Conservation (phyloP, 257 asterid genomes). For the Marsdenia floribunda region DNA sequence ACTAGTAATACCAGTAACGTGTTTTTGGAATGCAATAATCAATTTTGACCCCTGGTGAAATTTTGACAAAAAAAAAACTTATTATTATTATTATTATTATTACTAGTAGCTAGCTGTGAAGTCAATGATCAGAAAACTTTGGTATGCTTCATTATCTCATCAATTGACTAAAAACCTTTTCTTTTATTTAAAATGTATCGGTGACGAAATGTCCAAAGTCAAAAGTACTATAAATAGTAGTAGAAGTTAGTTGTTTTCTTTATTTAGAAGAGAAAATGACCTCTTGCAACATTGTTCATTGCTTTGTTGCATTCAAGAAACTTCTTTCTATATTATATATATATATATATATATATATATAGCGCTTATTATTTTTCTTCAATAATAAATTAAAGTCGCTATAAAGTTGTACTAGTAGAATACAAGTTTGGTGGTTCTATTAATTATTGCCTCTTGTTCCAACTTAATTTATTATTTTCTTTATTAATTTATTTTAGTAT, state of each 20-base stretch:
- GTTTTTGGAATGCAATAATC: neutral
- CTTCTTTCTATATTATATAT: neutral
- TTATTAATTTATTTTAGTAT: too few species aligned
- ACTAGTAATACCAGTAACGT: neutral
- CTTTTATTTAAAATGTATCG: neutral
- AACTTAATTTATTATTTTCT: too few species aligned
- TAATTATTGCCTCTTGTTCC: neutral
- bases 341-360: too few species aligned
- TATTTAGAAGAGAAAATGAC: neutral
- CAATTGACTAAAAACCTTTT: neutral
- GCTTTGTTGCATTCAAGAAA: neutral
- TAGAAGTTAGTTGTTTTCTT: neutral
- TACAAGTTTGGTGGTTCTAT: neutral
- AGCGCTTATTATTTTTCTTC: neutral
- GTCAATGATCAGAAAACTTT: slow-evolving; percentile 8
- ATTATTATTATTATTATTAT: neutral
- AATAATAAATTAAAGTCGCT: neutral
- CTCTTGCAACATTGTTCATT: neutral
- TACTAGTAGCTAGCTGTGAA: neutral
- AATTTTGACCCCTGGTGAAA: neutral
- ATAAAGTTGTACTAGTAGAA: neutral
- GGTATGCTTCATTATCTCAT: neutral
- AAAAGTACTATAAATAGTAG: neutral
- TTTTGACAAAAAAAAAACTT: too few species aligned
- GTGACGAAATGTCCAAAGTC: slow-evolving; percentile 1